A percentile compares a stretch with the other conserved stretches of the same genome.
These are phyloP conservation scores for Adansonia madagascariensis DNA, from an alignment of 441 rosid genomes.

Conservation along the genomic window DNA sequence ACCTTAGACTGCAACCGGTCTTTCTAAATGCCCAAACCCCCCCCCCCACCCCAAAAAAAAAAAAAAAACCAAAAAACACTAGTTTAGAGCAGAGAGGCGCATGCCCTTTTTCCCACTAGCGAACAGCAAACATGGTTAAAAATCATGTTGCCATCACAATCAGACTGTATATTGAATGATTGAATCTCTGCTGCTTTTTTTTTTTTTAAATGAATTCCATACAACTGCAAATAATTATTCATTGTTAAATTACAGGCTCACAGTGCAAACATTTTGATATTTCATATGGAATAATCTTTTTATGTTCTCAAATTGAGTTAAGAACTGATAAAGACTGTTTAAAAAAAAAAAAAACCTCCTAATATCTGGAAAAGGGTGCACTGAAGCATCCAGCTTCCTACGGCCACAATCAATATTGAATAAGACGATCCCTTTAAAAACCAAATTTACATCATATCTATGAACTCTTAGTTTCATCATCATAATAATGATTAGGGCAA, in stretches of 20 bases:
- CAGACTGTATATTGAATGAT: background rate
- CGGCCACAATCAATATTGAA: background rate
- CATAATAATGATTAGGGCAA: conserved; percentile 4
- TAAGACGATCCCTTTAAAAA: background rate
- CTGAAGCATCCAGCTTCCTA: background rate
- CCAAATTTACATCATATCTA: conserved; percentile 19
- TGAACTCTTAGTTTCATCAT: background rate
- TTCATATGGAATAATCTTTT: background rate
- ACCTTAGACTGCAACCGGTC: conserved; percentile 60
- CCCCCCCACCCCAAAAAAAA: no score
- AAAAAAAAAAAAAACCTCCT: background rate
- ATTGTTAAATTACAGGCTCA: background rate
- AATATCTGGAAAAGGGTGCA: background rate
- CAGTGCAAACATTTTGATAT: background rate
- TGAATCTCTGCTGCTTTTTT: background rate
- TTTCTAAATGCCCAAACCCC: conserved; percentile 45
- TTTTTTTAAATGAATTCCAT: background rate
- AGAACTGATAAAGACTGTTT: background rate
- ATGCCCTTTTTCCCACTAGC: background rate
- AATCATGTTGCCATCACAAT: background rate
- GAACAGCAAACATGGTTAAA: background rate
- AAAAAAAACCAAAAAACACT: background rate
- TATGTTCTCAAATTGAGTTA: background rate
- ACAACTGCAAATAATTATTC: background rate
- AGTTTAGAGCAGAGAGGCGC: background rate